Conservation (phyloP, 1,139 yeast species). For the Saccharomycopsis phalli region DNA sequence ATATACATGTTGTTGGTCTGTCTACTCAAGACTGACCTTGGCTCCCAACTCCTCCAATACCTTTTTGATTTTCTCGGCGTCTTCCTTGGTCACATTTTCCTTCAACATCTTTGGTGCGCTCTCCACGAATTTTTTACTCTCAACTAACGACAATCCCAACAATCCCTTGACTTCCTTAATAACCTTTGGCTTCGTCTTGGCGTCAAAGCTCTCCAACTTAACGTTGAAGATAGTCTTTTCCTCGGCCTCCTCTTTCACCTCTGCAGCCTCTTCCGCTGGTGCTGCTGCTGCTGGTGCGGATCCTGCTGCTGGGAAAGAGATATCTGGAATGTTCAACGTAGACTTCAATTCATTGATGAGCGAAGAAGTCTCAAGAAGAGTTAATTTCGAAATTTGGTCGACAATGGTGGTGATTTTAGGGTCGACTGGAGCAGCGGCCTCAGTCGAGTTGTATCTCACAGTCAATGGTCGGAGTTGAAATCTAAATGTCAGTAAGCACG, state of each 20-base stretch:
- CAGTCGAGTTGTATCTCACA: constrained; percentile 47
- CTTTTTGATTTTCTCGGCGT: constrained; percentile 85
- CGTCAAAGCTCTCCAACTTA: constrained; percentile 88
- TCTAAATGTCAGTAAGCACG: constrained; percentile 1
- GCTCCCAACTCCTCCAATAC: constrained; percentile 94
- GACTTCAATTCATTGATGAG: constrained; percentile 78
- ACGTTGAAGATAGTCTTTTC: constrained; percentile 91
- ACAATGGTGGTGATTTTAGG: constrained; percentile 86
- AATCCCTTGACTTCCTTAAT: constrained; percentile 93
- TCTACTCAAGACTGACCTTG: constrained; percentile 76
- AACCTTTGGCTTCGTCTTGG: constrained; percentile 93
- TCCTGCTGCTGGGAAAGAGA: constrained; percentile 72
- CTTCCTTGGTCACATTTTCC: constrained; percentile 82
- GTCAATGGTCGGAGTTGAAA: not conserved
- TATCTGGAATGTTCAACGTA: constrained; percentile 86
- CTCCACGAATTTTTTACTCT: constrained; percentile 96
- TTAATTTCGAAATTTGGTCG: constrained; percentile 80
- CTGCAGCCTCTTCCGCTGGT: constrained; percentile 66
- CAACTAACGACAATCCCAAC: constrained; percentile 88
- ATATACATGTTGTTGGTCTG: not conserved
- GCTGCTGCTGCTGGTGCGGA: constrained; percentile 57
- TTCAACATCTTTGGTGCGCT: constrained; percentile 90
- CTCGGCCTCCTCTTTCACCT: constrained; percentile 70
- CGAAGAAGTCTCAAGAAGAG: constrained; percentile 81
- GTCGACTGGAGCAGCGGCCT: constrained; percentile 49